Percentiles rank a stretch among this genome's conserved stretches.
These are phyloP conservation scores for Colletotrichum sp. DNA, from an alignment of 2,329 filamentous ascomycete species.

Conservation along the genomic window DNA sequence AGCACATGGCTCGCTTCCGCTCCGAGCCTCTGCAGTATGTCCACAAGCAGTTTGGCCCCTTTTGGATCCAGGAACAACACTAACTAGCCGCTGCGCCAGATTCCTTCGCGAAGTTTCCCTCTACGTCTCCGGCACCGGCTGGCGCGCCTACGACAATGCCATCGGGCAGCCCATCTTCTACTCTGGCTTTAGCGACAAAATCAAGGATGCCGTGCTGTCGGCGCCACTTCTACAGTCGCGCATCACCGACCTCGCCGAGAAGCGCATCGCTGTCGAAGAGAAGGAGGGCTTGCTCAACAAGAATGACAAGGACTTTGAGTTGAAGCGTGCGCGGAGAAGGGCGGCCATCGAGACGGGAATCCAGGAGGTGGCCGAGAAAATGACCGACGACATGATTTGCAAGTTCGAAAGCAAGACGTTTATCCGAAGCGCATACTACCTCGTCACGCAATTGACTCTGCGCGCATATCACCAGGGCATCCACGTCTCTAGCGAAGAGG, in stretches of 20 bases:
- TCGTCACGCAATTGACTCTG: slow-evolving; percentile 85
- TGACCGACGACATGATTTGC: slow-evolving; percentile 97
- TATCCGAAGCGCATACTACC: slow-evolving; percentile 90
- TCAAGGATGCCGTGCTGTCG: slow-evolving; percentile 79
- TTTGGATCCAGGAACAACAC: slow-evolving; percentile 8
- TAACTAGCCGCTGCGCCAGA: slow-evolving; percentile 42
- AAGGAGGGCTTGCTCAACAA: slow-evolving; percentile 71
- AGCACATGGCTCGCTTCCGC: slow-evolving; percentile 87
- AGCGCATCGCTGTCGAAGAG: slow-evolving; percentile 77
- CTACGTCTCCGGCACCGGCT: slow-evolving; percentile 91
- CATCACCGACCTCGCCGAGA: slow-evolving; percentile 78
- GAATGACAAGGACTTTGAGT: slow-evolving; percentile 58
- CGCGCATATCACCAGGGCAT: slow-evolving; percentile 97
- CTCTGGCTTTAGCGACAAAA: slow-evolving; percentile 86
- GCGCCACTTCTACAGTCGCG: slow-evolving; percentile 77
- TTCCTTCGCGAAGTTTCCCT: slow-evolving; percentile 94
- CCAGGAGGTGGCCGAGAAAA: slow-evolving; percentile 80
- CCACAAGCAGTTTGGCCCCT: not conserved
- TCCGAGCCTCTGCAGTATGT: slow-evolving; percentile 65
- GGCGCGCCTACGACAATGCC: slow-evolving; percentile 90
- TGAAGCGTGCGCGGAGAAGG: slow-evolving; percentile 59
- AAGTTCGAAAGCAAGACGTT: slow-evolving; percentile 97
- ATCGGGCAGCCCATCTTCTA: slow-evolving; percentile 96
- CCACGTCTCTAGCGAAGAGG: slow-evolving; percentile 94
- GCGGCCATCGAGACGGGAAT: slow-evolving; percentile 75